Evolutionary conservation across 495 filamentous ascomycete genomes (phyloP), one percentile per base, ranked within the genome.

Genomic region (Penicillium argentinense): DNA sequence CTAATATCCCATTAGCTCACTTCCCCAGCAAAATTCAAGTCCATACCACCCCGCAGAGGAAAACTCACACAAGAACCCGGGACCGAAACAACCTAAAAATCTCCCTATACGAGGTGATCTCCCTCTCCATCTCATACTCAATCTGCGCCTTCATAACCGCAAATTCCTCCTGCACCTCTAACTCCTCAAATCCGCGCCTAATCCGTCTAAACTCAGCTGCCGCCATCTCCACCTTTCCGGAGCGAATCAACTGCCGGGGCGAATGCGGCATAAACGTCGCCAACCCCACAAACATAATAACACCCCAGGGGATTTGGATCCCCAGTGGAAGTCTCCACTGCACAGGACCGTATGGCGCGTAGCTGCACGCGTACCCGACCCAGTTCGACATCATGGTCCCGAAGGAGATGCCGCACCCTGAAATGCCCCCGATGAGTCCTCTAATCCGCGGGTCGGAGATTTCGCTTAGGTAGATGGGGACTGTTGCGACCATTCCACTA

Each of bases 261-360:
- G 77, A 80, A 46, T 80, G 63, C 0, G 79, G 79, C 79, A 81
- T 82, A 47, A 81, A 82, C 1, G 77, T 81, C 9, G 71, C 51
- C 26, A 82, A 49, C 1, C 78, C 78, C 19, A 69, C 51, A 47
- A 81, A 81, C 68, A 82, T 71, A 44, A 82, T 69, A 9, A 81
- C 57, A 4, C 79, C 79, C 77, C 77, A 82, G 4, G 79, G 79
- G 18, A 81, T 78, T 56, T 81, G 79, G 39, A 82, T 72, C 0
- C 66, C 78, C 8, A 82, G 68, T 3, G 79, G 79, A 2, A 82
- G 62, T 6, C 79, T 70, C 79, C 79, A 82, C 45, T 82, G 79
- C 0, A 72, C 61, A 5, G 71, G 47, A 0, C 78, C 79, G 37
- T 80, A 78, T 2, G 77, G 62, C 0, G 78, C 78, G 47, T 71